Conservation (phyloP, 805 yeast species). For the Kodamaea hsintzibuensis region DNA sequence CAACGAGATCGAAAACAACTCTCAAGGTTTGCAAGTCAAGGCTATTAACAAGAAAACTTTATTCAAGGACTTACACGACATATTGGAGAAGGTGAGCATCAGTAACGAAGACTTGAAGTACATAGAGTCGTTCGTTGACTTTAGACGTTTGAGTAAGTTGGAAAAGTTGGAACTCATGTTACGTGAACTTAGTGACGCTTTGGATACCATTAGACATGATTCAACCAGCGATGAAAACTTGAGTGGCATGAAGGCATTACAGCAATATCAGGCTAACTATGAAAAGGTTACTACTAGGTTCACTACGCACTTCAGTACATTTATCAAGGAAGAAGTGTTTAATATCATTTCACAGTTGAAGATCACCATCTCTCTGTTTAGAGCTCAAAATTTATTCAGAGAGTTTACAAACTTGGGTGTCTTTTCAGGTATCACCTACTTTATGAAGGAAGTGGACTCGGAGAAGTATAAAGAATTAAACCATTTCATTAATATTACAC, state of each 20-base stretch:
- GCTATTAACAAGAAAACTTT: constrained; percentile 78
- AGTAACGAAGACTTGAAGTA: constrained; percentile 53
- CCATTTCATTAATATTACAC: constrained; percentile 37
- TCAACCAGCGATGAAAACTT: constrained; percentile 38
- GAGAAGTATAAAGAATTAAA: constrained; percentile 49
- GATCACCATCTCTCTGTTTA: constrained; percentile 26
- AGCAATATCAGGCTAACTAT: constrained; percentile 62
- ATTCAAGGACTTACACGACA: constrained; percentile 66
- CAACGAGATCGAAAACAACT: constrained; percentile 66
- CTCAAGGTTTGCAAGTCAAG: constrained; percentile 80
- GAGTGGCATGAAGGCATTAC: constrained; percentile 69
- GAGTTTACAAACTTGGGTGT: constrained; percentile 30
- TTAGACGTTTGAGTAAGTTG: constrained; percentile 46
- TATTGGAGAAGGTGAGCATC: constrained; percentile 69
- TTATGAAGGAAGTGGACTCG: constrained; percentile 58
- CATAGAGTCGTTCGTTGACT: constrained; percentile 50
- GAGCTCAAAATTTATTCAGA: constrained; percentile 20
- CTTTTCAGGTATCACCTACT: constrained; percentile 36
- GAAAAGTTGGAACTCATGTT: constrained; percentile 55
- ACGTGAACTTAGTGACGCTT: constrained; percentile 59
- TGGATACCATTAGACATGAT: constrained; percentile 51
- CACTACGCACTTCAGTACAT: constrained; percentile 44
- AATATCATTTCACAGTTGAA: constrained; percentile 40
- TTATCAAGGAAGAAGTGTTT: constrained; percentile 35
- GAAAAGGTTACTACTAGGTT: constrained; percentile 57